phyloP scores from a whole-genome alignment of 306 rosid species.

The Cicer chorassanicum region DNA sequence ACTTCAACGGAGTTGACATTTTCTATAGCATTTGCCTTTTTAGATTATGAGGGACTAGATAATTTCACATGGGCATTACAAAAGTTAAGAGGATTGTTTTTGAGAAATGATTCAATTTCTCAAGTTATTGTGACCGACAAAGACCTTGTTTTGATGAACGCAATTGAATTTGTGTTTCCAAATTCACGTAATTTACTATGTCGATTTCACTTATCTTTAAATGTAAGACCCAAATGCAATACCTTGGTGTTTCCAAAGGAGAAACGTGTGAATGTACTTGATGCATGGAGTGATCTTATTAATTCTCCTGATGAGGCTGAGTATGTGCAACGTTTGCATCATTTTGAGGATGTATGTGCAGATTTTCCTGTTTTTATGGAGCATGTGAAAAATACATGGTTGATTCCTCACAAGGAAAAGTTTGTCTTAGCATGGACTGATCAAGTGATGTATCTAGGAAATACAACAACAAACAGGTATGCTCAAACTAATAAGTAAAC shows the following conservation, averaged over 20 bases:
- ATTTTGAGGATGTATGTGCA: conserved; percentile 1
- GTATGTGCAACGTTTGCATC: neutral
- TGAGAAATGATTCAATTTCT: neutral
- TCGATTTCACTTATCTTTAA: neutral
- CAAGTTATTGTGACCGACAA: neutral
- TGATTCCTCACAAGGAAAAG: conserved; percentile 23
- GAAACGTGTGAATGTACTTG: too few species aligned
- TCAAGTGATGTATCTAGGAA: neutral
- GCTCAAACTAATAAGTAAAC: neutral
- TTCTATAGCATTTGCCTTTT: neutral
- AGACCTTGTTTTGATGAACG: neutral
- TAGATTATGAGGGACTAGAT: neutral
- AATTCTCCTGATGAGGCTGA: neutral
- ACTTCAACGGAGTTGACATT: neutral
- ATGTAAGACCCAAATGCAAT: neutral
- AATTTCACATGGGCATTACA: neutral
- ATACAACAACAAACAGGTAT: conserved; percentile 14
- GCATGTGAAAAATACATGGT: neutral
- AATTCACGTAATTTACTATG: neutral
- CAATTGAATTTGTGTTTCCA: neutral
- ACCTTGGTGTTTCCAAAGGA: neutral
- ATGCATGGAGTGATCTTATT: conserved; percentile 13
- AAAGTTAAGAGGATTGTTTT: neutral
- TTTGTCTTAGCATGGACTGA: neutral
- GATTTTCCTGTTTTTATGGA: neutral